Base-by-base conservation (phyloP, 805 yeast species). In the Saccharomyces eubayanus region DNA sequence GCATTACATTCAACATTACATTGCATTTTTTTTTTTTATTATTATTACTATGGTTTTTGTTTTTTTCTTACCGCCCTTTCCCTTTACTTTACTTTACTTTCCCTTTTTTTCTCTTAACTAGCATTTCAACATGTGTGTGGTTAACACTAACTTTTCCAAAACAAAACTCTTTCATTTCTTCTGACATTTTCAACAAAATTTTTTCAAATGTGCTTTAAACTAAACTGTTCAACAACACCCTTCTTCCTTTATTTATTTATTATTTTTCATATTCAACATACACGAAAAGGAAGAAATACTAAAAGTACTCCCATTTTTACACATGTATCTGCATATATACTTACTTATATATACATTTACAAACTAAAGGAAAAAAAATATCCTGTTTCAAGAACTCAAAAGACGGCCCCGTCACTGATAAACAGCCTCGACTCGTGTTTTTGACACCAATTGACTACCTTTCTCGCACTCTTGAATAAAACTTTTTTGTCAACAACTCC, bases 371-470 rank as follows among this genome's bases (percentile, higher is more conserved):
- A 16, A 16, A 36, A 31, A 31, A 2, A 14, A 31, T 14, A 31
- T 5, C 41, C 41, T 5, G 20, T 20, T 3, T 31, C 9, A 31
- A 4, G n/a, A 31, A 4, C 31, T 62, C 59, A 83, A 62, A 82
- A 86, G 0, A 78, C 75, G 0, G 87, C 88, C 1, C 94, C 94
- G n/a, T 83, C 84, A 24, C 82, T 80, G 10, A 86, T 81, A 65
- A 89, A 89, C 36, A 89, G 66, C 43, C 94, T 72, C 51, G 81
- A 82, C 57, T 86, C 86, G 59, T 87, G 79, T 57, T 77, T 81
- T 56, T 79, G 76, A 60, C 95, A 84, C 96, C 97, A 91, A 49
- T 76, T 75, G 8, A 87, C 82, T 12, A 89, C 80, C 21, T 76
- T 74, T 51, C 82, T 76, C 43, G 90, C 84, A 56, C 88, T 82